These are phyloP conservation scores for Auriscalpium orientale DNA, from an alignment of 768 basidiomycete genomes.

Conservation along the genomic window DNA sequence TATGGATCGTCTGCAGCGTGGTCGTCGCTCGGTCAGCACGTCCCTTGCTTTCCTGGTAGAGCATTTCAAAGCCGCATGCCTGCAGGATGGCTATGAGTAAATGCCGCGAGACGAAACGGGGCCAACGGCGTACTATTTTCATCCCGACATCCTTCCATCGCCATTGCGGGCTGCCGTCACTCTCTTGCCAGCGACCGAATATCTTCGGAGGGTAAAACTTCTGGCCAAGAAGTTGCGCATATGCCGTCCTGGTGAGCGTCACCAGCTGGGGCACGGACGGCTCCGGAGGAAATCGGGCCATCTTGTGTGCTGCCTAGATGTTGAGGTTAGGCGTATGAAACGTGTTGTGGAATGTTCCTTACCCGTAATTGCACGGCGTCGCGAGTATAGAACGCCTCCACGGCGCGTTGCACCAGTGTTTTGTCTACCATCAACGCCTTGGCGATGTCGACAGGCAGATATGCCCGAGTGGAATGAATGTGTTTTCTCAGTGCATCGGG, in stretches of 20 bases:
- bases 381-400: conserved; percentile 92
- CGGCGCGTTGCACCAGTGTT: conserved; percentile 73
- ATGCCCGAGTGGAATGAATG: conserved; percentile 70
- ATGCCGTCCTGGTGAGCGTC: conserved; percentile 82
- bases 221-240: conserved; percentile 89
- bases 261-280: conserved; percentile 55
- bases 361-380: conserved; percentile 88
- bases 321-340: background rate
- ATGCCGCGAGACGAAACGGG: background rate
- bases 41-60: conserved; percentile 78
- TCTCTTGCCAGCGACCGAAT: conserved; percentile 68
- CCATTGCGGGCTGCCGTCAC: conserved; percentile 59
- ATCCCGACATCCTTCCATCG: conserved; percentile 82
- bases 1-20: conserved; percentile 29
- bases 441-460: conserved; percentile 74
- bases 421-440: conserved; percentile 59
- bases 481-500: conserved; percentile 59
- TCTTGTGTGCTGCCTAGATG: conserved; percentile 71
- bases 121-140: conserved; percentile 62
- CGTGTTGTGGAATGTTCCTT: conserved; percentile 21
- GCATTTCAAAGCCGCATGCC: conserved; percentile 96
- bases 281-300: conserved; percentile 82
- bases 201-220: conserved; percentile 87
- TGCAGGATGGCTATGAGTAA: conserved; percentile 23
- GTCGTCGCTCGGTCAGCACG: conserved; percentile 34